Conservation (phyloP, 208 protist genomes). For the Herpetomonas tarakana region DNA sequence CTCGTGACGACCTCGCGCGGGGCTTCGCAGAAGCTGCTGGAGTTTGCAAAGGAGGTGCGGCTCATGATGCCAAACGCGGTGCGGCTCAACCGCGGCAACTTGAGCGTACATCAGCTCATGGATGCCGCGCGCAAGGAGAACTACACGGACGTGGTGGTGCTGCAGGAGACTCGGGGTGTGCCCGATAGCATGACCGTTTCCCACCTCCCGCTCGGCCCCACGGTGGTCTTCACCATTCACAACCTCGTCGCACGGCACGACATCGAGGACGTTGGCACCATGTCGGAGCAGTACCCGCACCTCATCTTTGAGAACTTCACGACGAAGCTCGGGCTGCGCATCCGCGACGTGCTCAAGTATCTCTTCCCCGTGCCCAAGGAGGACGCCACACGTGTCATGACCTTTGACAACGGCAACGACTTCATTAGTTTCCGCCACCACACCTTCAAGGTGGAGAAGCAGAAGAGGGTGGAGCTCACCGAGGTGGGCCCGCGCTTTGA, state of each 20-base stretch:
- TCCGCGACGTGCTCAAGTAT: constrained; percentile 94
- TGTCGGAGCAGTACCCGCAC: constrained; percentile 97
- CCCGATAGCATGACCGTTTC: constrained; percentile 97
- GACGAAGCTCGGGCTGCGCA: constrained; percentile 94
- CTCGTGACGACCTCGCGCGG: constrained; percentile 99
- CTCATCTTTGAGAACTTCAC: constrained; percentile 99
- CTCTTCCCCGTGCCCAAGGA: constrained; percentile 98
- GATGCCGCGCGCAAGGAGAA: constrained; percentile 91
- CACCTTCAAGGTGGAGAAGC: constrained; percentile 87
- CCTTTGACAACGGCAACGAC: constrained; percentile 98
- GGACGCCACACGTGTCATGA: constrained; percentile 95
- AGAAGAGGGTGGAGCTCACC: constrained; percentile 90
- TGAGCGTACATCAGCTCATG: constrained; percentile 94
- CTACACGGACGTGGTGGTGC: constrained; percentile 98
- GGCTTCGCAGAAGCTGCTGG: constrained; percentile 93
- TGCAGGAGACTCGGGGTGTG: constrained; percentile 98
- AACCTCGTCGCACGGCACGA: constrained; percentile 98
- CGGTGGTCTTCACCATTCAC: constrained; percentile 97
- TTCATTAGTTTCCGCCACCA: constrained; percentile 99
- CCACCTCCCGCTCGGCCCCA: constrained; percentile 99
- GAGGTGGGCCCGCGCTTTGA: constrained; percentile 99
- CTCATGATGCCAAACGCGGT: constrained; percentile 98
- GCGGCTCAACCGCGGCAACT: constrained; percentile 97
- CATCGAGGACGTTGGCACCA: constrained; percentile 83
- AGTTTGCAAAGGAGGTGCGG: constrained; percentile 99